Evolutionary conservation across 148 eudicot genomes (phyloP).

Genomic region (Chenopodium album): DNA sequence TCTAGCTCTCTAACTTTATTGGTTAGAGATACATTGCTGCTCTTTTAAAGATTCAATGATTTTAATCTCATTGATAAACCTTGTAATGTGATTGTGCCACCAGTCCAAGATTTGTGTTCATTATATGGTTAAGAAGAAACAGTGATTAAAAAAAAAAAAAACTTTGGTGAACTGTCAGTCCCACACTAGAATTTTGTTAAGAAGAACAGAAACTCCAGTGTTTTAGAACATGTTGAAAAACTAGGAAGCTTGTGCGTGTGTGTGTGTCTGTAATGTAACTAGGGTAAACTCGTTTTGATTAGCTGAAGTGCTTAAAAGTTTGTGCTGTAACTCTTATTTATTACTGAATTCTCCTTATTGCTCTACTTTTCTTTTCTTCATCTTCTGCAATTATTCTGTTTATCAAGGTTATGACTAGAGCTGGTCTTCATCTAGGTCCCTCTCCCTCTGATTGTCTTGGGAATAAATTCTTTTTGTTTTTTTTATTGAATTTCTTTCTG

Average conservation of each 20-base stretch:
- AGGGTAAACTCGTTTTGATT: neutral
- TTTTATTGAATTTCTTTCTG: constrained; percentile 1
- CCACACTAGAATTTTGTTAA: neutral
- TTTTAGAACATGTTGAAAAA: too few relatives aligned
- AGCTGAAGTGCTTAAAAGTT: neutral
- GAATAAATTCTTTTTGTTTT: neutral
- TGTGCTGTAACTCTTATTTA: neutral
- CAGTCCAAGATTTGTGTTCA: neutral
- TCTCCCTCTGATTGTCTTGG: neutral
- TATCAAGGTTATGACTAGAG: neutral
- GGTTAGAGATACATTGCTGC: neutral
- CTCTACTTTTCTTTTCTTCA: neutral
- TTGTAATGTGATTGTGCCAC: neutral
- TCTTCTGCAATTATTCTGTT: neutral
- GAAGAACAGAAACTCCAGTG: neutral
- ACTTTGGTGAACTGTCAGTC: neutral
- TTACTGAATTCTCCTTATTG: neutral
- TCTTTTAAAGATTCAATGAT: constrained; percentile 2
- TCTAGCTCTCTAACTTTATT: neutral
- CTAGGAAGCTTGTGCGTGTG: neutral
- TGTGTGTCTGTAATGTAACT: neutral
- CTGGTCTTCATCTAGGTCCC: neutral
- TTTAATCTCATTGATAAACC: neutral
- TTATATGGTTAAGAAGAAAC: neutral
- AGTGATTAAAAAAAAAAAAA: too few relatives aligned